Evolutionary conservation across 192 early-diverging fungal species (phyloP).

Genomic region (Diversispora eburnea): DNA sequence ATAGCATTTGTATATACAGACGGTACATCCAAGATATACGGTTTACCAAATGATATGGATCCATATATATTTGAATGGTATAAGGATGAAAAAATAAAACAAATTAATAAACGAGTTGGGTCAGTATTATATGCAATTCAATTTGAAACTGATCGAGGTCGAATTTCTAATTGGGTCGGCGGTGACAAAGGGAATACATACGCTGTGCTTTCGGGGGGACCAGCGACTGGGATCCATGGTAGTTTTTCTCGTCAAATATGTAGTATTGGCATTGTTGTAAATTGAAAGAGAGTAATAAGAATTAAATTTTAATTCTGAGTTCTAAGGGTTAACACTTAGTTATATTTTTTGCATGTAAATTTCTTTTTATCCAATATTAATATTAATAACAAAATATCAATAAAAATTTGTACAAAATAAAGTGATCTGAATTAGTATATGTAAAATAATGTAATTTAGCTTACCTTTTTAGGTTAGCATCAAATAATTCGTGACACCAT

Average conservation of each 20-base stretch:
- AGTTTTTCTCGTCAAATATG: conserved; percentile 19
- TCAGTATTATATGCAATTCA: conserved; percentile 5
- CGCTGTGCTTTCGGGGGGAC: neutral
- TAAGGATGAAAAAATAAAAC: neutral
- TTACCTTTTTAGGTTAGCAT: too few species aligned
- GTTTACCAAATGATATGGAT: neutral
- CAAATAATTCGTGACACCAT: too few species aligned
- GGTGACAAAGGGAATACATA: neutral
- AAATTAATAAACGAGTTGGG: neutral
- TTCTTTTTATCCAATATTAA: too few species aligned
- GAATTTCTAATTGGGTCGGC: neutral
- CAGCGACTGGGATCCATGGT: conserved; percentile 3
- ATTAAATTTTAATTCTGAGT: neutral
- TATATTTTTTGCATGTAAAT: too few species aligned
- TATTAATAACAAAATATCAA: too few species aligned
- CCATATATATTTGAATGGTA: conserved; percentile 2
- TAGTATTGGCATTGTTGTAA: neutral
- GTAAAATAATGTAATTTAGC: too few species aligned
- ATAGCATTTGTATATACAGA: conserved; percentile 9
- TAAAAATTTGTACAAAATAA: too few species aligned
- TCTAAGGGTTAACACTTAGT: neutral
- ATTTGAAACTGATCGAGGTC: conserved; percentile 10
- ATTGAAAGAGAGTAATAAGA: neutral
- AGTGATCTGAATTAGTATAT: too few species aligned
- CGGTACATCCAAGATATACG: neutral